Conservation (phyloP, 306 rosid species). For the Crataegus laevigata region DNA sequence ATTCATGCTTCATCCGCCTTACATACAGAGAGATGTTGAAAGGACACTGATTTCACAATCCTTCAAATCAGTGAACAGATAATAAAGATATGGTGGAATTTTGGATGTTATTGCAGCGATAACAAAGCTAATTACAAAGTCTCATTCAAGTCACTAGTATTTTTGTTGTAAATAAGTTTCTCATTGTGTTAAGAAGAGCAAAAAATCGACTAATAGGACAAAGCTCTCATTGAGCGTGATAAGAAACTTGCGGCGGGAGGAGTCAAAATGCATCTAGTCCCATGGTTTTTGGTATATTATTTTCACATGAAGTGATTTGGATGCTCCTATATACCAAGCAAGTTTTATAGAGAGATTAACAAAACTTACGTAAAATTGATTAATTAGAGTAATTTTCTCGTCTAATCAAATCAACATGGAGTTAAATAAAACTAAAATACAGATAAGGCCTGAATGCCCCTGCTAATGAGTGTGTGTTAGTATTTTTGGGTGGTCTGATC, state of each 20-base stretch:
- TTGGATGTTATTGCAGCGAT: no score
- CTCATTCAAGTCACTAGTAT: neutral
- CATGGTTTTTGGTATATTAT: no score
- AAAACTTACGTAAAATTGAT: neutral
- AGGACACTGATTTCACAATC: constrained; percentile 50
- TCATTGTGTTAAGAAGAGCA: neutral
- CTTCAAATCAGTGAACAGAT: neutral
- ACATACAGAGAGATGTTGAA: constrained; percentile 45
- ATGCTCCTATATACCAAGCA: neutral
- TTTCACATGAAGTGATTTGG: neutral
- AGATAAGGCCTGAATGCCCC: no score
- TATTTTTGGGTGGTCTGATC: constrained; percentile 30
- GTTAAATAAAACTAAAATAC: no score
- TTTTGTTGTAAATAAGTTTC: neutral
- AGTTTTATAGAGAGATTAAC: neutral
- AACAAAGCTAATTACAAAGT: neutral
- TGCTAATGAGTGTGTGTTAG: neutral
- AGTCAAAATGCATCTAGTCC: neutral
- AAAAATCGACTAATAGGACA: no score
- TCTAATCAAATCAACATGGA: accelerated
- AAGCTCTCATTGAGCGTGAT: neutral
- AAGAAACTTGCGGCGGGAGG: neutral
- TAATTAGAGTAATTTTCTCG: accelerated
- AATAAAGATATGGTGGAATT: neutral
- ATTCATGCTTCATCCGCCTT: constrained; percentile 1